phyloP scores from a whole-genome alignment of 495 filamentous ascomycete genomes.

The Melanomma pulvis-pyrius region DNA sequence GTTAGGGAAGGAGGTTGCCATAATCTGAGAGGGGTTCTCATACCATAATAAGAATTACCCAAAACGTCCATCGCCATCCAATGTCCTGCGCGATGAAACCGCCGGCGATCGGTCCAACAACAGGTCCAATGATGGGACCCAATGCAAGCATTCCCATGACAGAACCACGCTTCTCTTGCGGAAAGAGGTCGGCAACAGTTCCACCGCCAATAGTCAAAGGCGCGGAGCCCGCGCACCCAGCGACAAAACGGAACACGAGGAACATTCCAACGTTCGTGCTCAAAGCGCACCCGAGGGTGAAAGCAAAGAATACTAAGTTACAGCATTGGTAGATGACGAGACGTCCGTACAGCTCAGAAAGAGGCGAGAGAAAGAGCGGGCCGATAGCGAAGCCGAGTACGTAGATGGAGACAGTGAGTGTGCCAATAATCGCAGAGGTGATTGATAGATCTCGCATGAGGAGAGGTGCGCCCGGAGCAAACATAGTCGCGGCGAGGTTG shows the following conservation, averaged over 20 bases:
- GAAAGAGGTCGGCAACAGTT: constrained; percentile 58
- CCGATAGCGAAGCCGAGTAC: constrained; percentile 60
- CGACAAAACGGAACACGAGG: constrained; percentile 61
- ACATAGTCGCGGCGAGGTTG: constrained; percentile 45
- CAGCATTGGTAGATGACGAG: constrained; percentile 54
- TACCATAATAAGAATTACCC: constrained; percentile 20
- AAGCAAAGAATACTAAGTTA: constrained; percentile 59
- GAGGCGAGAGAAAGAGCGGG: constrained; percentile 60
- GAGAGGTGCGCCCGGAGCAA: constrained; percentile 43
- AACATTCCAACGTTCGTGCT: constrained; percentile 53
- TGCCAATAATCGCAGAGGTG: constrained; percentile 29
- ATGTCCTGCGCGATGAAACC: constrained; percentile 20
- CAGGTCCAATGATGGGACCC: constrained; percentile 3
- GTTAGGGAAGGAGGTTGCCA: background rate
- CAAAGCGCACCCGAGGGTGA: constrained; percentile 57
- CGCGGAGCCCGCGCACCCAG: constrained; percentile 53
- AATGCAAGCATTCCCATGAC: constrained; percentile 54
- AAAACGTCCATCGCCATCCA: constrained; percentile 35
- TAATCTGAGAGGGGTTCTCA: background rate
- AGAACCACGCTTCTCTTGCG: constrained; percentile 48
- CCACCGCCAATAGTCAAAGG: constrained; percentile 57
- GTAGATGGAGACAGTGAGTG: constrained; percentile 47
- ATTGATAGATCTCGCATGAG: constrained; percentile 39
- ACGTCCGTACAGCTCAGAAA: constrained; percentile 68
- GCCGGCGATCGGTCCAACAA: constrained; percentile 25